Conservation (phyloP, 805 yeast genomes). For the Pichia insulana region DNA sequence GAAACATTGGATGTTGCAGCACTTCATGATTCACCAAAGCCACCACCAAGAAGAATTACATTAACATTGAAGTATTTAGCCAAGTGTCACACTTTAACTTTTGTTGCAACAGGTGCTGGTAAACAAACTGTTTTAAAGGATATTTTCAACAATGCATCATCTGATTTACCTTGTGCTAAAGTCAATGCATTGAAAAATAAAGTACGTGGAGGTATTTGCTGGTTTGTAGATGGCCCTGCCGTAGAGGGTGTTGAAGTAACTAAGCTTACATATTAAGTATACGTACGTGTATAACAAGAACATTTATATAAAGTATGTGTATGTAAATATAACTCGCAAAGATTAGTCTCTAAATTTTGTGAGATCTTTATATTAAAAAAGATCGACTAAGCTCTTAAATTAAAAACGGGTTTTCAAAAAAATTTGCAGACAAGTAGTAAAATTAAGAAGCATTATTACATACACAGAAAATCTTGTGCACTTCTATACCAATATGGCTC, state of each 20-base stretch:
- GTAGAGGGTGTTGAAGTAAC: slow-evolving; percentile 43
- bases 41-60: slow-evolving; percentile 88
- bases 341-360: too few species aligned
- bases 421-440: too few species aligned
- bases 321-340: too few species aligned
- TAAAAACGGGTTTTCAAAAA: too few species aligned
- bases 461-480: too few species aligned
- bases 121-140: slow-evolving; percentile 66
- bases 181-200: slow-evolving; percentile 51
- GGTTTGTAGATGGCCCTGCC: slow-evolving; percentile 85
- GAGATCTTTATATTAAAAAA: too few species aligned
- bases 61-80: slow-evolving; percentile 72
- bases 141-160: slow-evolving; percentile 46
- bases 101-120: slow-evolving; percentile 84
- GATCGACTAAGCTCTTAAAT: too few species aligned
- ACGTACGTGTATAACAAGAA: not conserved
- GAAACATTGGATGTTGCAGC: slow-evolving; percentile 44
- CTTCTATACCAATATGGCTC: slow-evolving; percentile 55
- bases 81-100: slow-evolving; percentile 48
- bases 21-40: slow-evolving; percentile 82
- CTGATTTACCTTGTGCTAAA: slow-evolving; percentile 58
- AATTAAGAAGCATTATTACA: too few species aligned
- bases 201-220: slow-evolving; percentile 39
- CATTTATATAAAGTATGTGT: too few species aligned
- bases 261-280: slow-evolving; percentile 1